Conservation (phyloP, 768 basidiomycete species). For the Astraeus odoratus region DNA sequence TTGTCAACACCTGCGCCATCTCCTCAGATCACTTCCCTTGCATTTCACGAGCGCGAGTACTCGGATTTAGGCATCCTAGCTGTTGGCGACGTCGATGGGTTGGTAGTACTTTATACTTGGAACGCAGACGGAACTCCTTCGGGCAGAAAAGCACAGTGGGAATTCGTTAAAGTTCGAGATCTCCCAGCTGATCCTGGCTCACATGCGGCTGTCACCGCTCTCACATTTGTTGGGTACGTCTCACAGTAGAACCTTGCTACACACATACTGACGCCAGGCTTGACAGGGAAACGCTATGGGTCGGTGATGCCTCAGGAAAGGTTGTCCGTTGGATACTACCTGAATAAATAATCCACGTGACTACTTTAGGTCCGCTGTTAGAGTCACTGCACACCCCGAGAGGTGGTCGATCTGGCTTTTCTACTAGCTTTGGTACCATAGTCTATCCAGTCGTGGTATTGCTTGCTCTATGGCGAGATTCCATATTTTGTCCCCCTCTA, state of each 20-base stretch:
- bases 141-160: conserved; percentile 65
- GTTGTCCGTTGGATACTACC: conserved; percentile 18
- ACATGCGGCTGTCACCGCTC: conserved; percentile 55
- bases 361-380: no score
- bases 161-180: conserved; percentile 61
- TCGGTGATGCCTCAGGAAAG: conserved; percentile 20
- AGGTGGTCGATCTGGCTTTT: no score
- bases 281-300: conserved; percentile 20
- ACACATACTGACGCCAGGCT: neutral
- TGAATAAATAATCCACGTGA: conserved; percentile 10
- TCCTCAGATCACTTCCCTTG: conserved; percentile 63
- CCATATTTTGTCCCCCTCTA: no score
- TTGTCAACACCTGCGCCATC: conserved; percentile 33
- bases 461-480: no score
- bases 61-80: conserved; percentile 73
- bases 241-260: neutral
- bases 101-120: conserved; percentile 80
- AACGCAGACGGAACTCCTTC: conserved; percentile 66
- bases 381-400: no score
- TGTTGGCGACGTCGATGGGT: conserved; percentile 68
- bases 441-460: no score
- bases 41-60: conserved; percentile 88
- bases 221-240: conserved; percentile 74
- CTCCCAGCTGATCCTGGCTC: conserved; percentile 47
- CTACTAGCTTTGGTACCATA: no score